These are phyloP conservation scores for Micromonas commoda DNA, from an alignment of 139 green algal species.

Conservation along the genomic window DNA sequence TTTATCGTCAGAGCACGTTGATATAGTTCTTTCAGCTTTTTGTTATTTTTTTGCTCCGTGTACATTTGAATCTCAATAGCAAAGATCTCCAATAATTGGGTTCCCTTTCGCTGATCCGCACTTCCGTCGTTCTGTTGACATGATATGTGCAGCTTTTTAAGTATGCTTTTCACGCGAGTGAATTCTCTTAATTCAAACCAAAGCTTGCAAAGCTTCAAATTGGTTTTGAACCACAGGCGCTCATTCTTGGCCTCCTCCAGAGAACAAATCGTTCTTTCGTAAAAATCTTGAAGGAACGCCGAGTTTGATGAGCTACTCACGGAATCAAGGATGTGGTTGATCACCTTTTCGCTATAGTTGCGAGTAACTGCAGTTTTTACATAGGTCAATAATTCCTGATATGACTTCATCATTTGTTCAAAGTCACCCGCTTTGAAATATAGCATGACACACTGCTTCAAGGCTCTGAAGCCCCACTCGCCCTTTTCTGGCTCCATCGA, in stretches of 20 bases:
- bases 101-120: conserved; percentile 94
- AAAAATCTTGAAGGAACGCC: conserved; percentile 85
- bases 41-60: conserved; percentile 89
- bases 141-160: conserved; percentile 80
- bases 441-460: conserved; percentile 98
- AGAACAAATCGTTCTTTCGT: conserved; percentile 80
- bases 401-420: conserved; percentile 79
- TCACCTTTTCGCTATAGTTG: conserved; percentile 97
- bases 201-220: conserved; percentile 90
- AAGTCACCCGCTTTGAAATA: conserved; percentile 66
- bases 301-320: conserved; percentile 66
- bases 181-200: conserved; percentile 78
- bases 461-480: conserved; percentile 97
- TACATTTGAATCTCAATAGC: conserved; percentile 95
- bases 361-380: conserved; percentile 75
- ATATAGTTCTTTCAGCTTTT: conserved; percentile 85
- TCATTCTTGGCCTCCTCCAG: conserved; percentile 89
- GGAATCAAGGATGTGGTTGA: conserved; percentile 93
- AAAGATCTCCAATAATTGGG: conserved; percentile 96
- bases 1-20: conserved; percentile 72
- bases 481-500: conserved; percentile 89
- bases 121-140: conserved; percentile 80
- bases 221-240: conserved; percentile 95
- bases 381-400: conserved; percentile 85
- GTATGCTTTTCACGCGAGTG: conserved; percentile 56